Base-by-base conservation (phyloP, 768 basidiomycete species). In the Mycena rosella region DNA sequence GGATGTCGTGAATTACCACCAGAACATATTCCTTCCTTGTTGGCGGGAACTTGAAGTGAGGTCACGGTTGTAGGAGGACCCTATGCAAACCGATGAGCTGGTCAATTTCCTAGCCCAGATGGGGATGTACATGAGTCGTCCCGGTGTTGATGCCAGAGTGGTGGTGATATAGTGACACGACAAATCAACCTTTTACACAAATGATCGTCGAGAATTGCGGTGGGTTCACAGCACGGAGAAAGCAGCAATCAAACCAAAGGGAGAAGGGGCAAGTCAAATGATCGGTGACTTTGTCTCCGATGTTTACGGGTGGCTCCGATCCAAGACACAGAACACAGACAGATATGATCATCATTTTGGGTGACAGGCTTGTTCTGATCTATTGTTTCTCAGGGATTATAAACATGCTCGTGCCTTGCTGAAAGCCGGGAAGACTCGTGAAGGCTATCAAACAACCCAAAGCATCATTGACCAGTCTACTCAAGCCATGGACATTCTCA, bases 131-230 rank as follows among this genome's bases (percentile, higher is more conserved):
- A 45, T 45, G 44, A n/a, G 20, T 22, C 38, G 38, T 7, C 38
- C 38, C 9, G 38, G 38, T 8, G 44, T 8, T n/a, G 44, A 45
- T 45, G 20, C 18, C 5, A n/a, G 44, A 45, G 22, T 45, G 18
- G 44, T 45, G 18, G 44, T 45, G 8, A 45, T 45, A n/a, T 45
- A n/a, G 44, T 22, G 44, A 7, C 44, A 45, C 44, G 44, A 45
- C 22, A n/a, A 45, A 22, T 36, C 27, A 18, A 48, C 59, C 4
- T 29, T 30, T 8, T 18, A 29, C 57, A 73, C 69, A 7, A 59
- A 77, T 69, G 73, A 77, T 56, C 63, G 74, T 3, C 52, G 70
- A 7, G 68, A 68, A 26, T 34, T 58, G 17, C 32, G 56, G 22
- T 76, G 75, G 75, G 53, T n/a, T 63, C 70, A 65, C 60, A 20